Base-by-base conservation (phyloP, 2,329 filamentous ascomycete species). In the Beauveria caledonica region DNA sequence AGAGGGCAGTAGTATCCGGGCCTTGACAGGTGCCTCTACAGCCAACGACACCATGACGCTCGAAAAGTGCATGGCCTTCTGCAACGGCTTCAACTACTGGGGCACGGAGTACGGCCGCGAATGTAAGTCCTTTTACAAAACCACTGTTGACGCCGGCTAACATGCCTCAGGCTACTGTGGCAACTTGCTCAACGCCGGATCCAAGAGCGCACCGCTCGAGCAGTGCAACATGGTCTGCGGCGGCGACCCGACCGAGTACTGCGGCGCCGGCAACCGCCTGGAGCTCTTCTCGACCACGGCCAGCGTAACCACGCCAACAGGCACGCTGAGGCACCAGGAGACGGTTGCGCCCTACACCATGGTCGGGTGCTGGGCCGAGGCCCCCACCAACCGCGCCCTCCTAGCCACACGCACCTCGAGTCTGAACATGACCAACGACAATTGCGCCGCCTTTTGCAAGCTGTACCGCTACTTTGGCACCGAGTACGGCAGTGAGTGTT, bases 91-190 rank as follows among this genome's bases (percentile, higher is more conserved):
- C 66, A 69, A 72, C 50, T 80, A 78, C 64, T 82, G 76, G 71
- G 80, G 76, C 3, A 77, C 79, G 6, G 79, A 83, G 64, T 82
- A 78, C 62, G 78, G 78, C 10, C 72, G 77, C 29, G 79, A 82
- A 67, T 81, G 79, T 75, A 61, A 71, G 72, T 68, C 53, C 17
- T 21, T 1, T 17, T 11, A n/a, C 49, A 40, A 52, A 21, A 23
- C 17, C 40, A 15, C 29, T 39, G 44, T 5, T 10, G 19, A 42
- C 48, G 27, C 1, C 39, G 50, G 51, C 62, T 63, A 45, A 61
- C 33, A 29, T 5, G 8, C 3, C 9, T 7, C 51, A 76, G 73
- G 74, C 67, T 81, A 78, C 64, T 82, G 79, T 67, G 79, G 78
- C 39, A 77, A 81, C 64, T 68, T 66, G 5, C 67, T 80, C 10